A percentile compares a stretch with the other conserved stretches of the same genome.
Conservation (phyloP, 805 yeast genomes). For the Jamesozyma hellenica region DNA sequence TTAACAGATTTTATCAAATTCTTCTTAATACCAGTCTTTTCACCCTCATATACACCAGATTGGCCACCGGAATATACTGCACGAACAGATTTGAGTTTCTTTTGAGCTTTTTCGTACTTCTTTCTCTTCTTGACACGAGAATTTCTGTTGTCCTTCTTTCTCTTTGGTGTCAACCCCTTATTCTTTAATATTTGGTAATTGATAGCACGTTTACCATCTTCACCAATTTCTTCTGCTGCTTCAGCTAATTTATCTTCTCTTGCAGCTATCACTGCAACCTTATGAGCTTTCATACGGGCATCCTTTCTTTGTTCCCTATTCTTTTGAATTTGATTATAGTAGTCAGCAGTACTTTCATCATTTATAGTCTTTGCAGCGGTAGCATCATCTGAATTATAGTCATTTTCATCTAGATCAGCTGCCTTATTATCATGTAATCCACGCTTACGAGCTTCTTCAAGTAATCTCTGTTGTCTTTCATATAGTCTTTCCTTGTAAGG, state of each 20-base stretch:
- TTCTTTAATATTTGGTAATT: constrained; percentile 92
- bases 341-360: constrained; percentile 42
- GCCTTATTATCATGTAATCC: constrained; percentile 53
- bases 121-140: constrained; percentile 97
- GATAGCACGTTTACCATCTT: constrained; percentile 86
- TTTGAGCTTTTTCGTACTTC: constrained; percentile 89
- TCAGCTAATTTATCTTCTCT: constrained; percentile 77
- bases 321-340: constrained; percentile 47
- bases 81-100: constrained; percentile 83
- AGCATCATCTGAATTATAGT: constrained; percentile 40
- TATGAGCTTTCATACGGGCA: constrained; percentile 54
- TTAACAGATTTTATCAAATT: constrained; percentile 80
- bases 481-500: constrained; percentile 85
- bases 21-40: constrained; percentile 94
- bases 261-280: constrained; percentile 64
- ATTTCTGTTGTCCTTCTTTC: constrained; percentile 89
- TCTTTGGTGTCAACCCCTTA: constrained; percentile 87
- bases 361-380: constrained; percentile 33
- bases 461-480: constrained; percentile 79
- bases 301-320: constrained; percentile 40
- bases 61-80: constrained; percentile 70
- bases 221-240: constrained; percentile 50
- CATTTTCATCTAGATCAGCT: constrained; percentile 46
- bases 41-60: constrained; percentile 81
- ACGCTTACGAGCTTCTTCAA: constrained; percentile 81